Percentiles rank a stretch among this genome's conserved stretches.
These are phyloP conservation scores for Leucoagaricus sp. DNA, from an alignment of 1,284 basidiomycete species.

Conservation along the genomic window DNA sequence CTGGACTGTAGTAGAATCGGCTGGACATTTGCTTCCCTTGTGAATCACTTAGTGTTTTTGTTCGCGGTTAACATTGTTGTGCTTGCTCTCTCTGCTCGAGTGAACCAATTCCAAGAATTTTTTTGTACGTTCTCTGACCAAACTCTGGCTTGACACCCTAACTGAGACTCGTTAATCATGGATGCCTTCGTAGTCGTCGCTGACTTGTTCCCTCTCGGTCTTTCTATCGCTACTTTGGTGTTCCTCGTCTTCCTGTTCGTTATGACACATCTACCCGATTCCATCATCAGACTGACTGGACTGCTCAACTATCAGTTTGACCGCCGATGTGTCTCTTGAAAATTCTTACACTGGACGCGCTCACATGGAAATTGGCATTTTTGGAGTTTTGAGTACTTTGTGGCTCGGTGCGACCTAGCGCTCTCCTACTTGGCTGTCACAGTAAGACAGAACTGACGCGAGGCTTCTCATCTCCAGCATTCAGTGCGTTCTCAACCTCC, in stretches of 20 bases:
- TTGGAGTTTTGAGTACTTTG: constrained; percentile 47
- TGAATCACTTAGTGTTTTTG: constrained; percentile 36
- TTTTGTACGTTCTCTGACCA: constrained; percentile 47
- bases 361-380: constrained; percentile 47
- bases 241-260: constrained; percentile 44
- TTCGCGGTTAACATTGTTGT: constrained; percentile 50
- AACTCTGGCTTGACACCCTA: not conserved
- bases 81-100: constrained; percentile 51
- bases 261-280: not conserved
- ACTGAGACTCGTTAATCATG: constrained; percentile 1
- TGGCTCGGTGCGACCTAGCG: constrained; percentile 49
- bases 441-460: not conserved
- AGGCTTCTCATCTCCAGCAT: constrained; percentile 34
- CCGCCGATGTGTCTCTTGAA: constrained; percentile 41
- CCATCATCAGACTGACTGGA: not conserved
- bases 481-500: constrained; percentile 61
- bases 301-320: constrained; percentile 41
- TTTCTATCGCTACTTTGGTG: constrained; percentile 53
- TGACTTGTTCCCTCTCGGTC: constrained; percentile 57
- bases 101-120: constrained; percentile 60
- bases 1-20: too few relatives aligned
- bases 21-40: too few relatives aligned
- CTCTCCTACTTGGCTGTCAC: not conserved
- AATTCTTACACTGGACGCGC: constrained; percentile 48
- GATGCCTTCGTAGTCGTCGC: constrained; percentile 45